phyloP scores from a whole-genome alignment of 768 basidiomycete genomes.

The Lentinus brumalis region DNA sequence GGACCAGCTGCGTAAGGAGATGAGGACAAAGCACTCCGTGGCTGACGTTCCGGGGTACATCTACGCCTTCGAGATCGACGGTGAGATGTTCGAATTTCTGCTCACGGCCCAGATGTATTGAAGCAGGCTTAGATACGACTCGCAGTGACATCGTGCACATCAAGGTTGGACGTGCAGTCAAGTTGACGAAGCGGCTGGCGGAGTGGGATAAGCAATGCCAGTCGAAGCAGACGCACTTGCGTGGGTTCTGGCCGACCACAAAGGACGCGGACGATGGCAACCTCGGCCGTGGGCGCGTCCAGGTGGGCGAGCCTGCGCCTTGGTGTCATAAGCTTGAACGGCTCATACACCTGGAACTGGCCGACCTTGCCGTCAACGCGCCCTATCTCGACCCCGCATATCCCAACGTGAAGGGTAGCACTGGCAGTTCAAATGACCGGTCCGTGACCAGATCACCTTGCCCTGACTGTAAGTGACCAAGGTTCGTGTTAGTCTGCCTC shows the following conservation, averaged over 20 bases:
- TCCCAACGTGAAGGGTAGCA: conserved; percentile 29
- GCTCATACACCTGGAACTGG: conserved; percentile 78
- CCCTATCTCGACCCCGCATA: conserved; percentile 62
- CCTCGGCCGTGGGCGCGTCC: conserved; percentile 66
- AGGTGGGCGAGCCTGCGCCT: conserved; percentile 59
- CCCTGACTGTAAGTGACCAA: conserved; percentile 43
- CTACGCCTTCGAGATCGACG: conserved; percentile 79
- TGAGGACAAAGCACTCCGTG: conserved; percentile 52
- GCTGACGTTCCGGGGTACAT: conserved; percentile 77
- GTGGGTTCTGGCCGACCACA: conserved; percentile 73
- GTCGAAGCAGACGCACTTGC: conserved; percentile 71
- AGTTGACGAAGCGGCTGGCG: conserved; percentile 70
- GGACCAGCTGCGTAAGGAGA: conserved; percentile 53
- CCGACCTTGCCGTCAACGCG: conserved; percentile 60
- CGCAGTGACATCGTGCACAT: conserved; percentile 52
- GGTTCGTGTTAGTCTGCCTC: neutral
- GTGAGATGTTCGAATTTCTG: conserved; percentile 33
- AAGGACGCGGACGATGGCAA: conserved; percentile 43
- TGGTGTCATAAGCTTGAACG: conserved; percentile 78
- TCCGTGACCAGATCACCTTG: conserved; percentile 34
- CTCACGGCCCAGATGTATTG: neutral
- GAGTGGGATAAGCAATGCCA: conserved; percentile 84
- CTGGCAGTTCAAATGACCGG: conserved; percentile 21
- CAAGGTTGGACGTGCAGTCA: conserved; percentile 80
- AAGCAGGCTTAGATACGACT: conserved; percentile 34